Percentiles rank a stretch among this genome's conserved stretches.
These are phyloP conservation scores for Arthrobotrys sinensis DNA, from an alignment of 2,329 filamentous ascomycete genomes.

Conservation along the genomic window DNA sequence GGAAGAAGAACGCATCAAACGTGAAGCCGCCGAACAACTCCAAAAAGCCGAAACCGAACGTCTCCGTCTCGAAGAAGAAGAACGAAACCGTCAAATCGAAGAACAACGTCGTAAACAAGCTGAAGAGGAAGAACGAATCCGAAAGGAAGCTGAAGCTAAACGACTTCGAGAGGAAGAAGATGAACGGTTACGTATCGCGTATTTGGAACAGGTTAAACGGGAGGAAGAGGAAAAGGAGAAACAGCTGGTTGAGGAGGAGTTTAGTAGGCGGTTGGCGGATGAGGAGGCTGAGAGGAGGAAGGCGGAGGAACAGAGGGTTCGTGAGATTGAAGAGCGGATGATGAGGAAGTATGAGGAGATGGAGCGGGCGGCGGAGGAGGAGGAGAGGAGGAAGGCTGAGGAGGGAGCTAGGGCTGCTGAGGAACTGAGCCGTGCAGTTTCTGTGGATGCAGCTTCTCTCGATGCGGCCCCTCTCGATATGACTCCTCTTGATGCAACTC, in stretches of 20 bases:
- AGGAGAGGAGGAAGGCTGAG: constrained; percentile 34
- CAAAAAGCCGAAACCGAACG: constrained; percentile 40
- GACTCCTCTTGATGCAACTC: too few species aligned
- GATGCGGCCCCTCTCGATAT: too few species aligned
- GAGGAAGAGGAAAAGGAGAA: constrained; percentile 63
- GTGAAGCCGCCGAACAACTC: constrained; percentile 20
- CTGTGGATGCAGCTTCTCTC: too few species aligned
- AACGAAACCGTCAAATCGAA: not conserved
- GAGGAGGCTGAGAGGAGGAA: constrained; percentile 40
- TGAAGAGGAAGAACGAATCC: constrained; percentile 64
- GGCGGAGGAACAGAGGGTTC: constrained; percentile 46
- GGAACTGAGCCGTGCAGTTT: too few species aligned
- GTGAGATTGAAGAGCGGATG: constrained; percentile 50
- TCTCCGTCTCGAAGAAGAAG: constrained; percentile 22
- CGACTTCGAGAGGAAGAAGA: constrained; percentile 62
- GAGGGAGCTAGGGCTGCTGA: not conserved
- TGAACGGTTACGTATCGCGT: constrained; percentile 17
- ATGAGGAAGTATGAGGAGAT: constrained; percentile 51
- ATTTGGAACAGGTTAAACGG: constrained; percentile 56
- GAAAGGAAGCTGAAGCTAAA: constrained; percentile 64
- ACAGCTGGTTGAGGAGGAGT: constrained; percentile 37
- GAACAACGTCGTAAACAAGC: constrained; percentile 53
- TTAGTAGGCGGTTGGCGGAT: constrained; percentile 19
- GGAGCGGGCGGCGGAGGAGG: constrained; percentile 48
- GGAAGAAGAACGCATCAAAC: constrained; percentile 42